Percentiles rank a stretch among this genome's conserved stretches.
Evolutionary conservation across 495 filamentous ascomycete genomes (phyloP).

Genomic region (Aspergillus saccharolyticus): DNA sequence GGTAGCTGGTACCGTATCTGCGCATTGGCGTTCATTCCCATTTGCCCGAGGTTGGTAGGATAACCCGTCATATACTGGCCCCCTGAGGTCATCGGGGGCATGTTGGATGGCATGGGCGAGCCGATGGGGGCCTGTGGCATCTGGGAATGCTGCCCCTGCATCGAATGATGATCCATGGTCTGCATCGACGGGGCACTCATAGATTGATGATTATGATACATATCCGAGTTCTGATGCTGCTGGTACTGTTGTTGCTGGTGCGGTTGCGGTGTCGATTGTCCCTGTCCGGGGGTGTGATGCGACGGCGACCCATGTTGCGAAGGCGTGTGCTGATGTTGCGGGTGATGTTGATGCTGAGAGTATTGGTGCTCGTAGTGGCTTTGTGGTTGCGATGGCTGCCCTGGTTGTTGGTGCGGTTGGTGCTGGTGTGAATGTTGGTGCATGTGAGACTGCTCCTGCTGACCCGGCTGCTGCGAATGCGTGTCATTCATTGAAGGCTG

Average conservation of each 20-base stretch:
- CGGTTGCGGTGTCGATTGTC: slow-evolving; percentile 24
- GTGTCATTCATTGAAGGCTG: slow-evolving; percentile 30
- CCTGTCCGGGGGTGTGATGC: slow-evolving; percentile 21
- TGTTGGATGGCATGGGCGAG: slow-evolving; percentile 39
- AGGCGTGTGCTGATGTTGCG: slow-evolving; percentile 11
- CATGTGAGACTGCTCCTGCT: slow-evolving; percentile 1
- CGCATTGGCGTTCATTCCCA: slow-evolving; percentile 32
- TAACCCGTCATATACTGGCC: slow-evolving; percentile 45
- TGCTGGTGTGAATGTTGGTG: neutral
- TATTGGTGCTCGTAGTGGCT: slow-evolving; percentile 16
- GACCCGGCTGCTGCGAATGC: slow-evolving; percentile 20
- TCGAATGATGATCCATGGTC: slow-evolving; percentile 19
- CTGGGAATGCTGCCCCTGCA: slow-evolving; percentile 33
- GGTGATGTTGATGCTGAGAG: slow-evolving; percentile 12
- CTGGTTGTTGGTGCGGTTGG: slow-evolving; percentile 4
- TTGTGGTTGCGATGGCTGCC: slow-evolving; percentile 8
- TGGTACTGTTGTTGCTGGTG: slow-evolving; percentile 33
- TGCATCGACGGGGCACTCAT: slow-evolving; percentile 24
- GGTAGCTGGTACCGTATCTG: slow-evolving; percentile 42
- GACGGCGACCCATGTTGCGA: slow-evolving; percentile 15
- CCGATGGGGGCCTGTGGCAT: slow-evolving; percentile 43
- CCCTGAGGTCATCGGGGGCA: slow-evolving; percentile 42
- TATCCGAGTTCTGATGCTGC: slow-evolving; percentile 30
- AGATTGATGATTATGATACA: slow-evolving; percentile 32
- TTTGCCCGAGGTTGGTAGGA: slow-evolving; percentile 31